A percentile compares a stretch with the other conserved stretches of the same genome.
phyloP scores from a whole-genome alignment of 768 basidiomycete genomes.

The Scleroderma bovista region DNA sequence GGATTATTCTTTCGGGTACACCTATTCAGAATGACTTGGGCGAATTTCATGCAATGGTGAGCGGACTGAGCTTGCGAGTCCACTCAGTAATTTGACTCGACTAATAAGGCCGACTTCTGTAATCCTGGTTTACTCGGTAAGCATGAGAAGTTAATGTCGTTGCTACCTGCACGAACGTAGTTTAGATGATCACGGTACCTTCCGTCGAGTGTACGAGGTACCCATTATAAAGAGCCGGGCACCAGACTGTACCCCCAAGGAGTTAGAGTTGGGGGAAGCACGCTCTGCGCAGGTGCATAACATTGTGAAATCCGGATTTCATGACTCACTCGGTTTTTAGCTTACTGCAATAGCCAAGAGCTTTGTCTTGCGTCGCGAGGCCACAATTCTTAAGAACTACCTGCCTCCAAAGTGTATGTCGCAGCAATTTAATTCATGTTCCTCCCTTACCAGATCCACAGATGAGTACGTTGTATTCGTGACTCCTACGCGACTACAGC shows the following conservation, averaged over 20 bases:
- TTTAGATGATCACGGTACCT: conserved; percentile 69
- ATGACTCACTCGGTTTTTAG: conserved; percentile 31
- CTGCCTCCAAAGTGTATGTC: conserved; percentile 86
- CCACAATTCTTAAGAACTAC: conserved; percentile 72
- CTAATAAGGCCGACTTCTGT: conserved; percentile 76
- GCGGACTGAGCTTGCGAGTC: conserved; percentile 9
- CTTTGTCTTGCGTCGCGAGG: conserved; percentile 89
- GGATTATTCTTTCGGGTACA: conserved; percentile 92
- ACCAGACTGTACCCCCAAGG: conserved; percentile 65
- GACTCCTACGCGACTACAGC: conserved; percentile 78
- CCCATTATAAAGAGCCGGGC: conserved; percentile 85
- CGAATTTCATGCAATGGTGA: conserved; percentile 95
- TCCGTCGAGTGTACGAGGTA: conserved; percentile 76
- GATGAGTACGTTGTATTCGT: conserved; percentile 99
- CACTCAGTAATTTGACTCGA: not conserved
- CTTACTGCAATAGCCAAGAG: conserved; percentile 69
- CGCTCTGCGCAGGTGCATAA: conserved; percentile 64
- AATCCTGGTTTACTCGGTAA: conserved; percentile 87
- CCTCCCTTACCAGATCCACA: conserved; percentile 25
- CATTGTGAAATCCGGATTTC: not conserved
- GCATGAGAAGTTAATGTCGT: conserved; percentile 3
- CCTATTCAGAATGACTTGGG: conserved; percentile 95
- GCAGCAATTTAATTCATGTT: not conserved
- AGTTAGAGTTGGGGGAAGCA: conserved; percentile 72
- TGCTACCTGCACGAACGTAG: not conserved